Evolutionary conservation across 75 land plant genomes (phyloP).

Genomic region (Pinus tabuliformis): DNA sequence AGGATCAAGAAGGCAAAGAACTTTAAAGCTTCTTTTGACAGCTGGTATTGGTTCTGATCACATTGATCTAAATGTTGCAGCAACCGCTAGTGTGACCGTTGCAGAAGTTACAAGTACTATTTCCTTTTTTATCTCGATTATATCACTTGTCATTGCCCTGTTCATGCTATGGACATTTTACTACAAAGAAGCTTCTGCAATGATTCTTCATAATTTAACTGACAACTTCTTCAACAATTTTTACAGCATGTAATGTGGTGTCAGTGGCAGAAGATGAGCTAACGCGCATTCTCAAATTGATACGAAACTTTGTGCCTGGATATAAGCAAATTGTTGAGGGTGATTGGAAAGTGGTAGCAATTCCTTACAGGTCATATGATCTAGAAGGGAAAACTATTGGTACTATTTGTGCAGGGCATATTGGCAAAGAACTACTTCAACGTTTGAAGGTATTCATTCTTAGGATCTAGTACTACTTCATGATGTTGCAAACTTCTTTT

Average conservation of each 20-base stretch:
- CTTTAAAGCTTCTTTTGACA: constrained; percentile 71
- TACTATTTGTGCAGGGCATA: constrained; percentile 90
- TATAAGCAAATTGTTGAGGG: constrained; percentile 23
- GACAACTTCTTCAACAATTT: not conserved
- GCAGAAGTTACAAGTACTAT: constrained; percentile 73
- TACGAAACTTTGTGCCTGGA: constrained; percentile 78
- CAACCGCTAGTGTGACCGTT: constrained; percentile 81
- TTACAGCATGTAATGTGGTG: constrained; percentile 74
- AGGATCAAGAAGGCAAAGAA: constrained; percentile 93
- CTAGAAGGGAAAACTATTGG: constrained; percentile 86
- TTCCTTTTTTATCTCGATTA: too few species aligned
- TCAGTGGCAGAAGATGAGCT: constrained; percentile 97
- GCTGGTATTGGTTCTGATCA: constrained; percentile 99
- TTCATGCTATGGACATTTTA: not conserved
- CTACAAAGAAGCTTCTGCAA: not conserved
- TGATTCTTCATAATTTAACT: not conserved
- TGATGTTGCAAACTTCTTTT: not conserved
- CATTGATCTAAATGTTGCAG: constrained; percentile 82
- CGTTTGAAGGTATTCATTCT: constrained; percentile 52
- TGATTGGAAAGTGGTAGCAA: constrained; percentile 90
- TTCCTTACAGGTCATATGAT: constrained; percentile 76
- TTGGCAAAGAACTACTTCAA: constrained; percentile 75
- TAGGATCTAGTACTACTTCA: not conserved
- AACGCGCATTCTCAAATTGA: constrained; percentile 82
- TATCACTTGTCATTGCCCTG: too few species aligned